phyloP scores from a whole-genome alignment of 768 basidiomycete species.

The Cytidiella melzeri region DNA sequence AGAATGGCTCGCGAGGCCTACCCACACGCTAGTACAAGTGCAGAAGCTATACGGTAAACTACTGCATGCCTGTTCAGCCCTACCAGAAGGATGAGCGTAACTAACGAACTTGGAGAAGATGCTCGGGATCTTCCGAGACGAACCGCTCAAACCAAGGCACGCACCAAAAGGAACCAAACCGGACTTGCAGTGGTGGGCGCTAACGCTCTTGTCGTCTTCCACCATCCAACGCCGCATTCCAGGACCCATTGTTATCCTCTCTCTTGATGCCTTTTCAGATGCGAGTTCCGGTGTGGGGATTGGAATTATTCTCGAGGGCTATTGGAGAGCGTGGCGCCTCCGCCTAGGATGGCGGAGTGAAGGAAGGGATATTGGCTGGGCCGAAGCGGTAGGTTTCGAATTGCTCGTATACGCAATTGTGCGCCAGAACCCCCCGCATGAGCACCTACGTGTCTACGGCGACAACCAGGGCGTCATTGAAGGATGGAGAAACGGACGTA shows the following conservation, averaged over 20 bases:
- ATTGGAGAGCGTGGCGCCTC: constrained; percentile 24
- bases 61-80: no score
- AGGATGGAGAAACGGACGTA: constrained; percentile 28
- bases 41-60: constrained; percentile 37
- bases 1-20: constrained; percentile 20
- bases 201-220: neutral
- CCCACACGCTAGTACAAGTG: constrained; percentile 29
- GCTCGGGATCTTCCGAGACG: constrained; percentile 20
- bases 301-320: constrained; percentile 13
- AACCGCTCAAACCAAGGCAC: constrained; percentile 21
- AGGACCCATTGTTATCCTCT: constrained; percentile 15
- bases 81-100: constrained; percentile 31
- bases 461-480: constrained; percentile 31
- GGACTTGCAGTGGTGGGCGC: constrained; percentile 20
- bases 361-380: constrained; percentile 38
- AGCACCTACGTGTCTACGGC: constrained; percentile 24
- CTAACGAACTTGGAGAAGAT: constrained; percentile 30
- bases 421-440: constrained; percentile 18
- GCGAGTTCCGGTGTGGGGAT: constrained; percentile 17
- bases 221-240: constrained; percentile 26
- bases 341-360: constrained; percentile 13
- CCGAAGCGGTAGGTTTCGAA: constrained; percentile 38
- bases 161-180: constrained; percentile 17
- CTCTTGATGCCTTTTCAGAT: constrained; percentile 34
- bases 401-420: constrained; percentile 25